phyloP scores from a whole-genome alignment of 2,329 filamentous ascomycete species.

The Byssoonygena ceratinophila region DNA sequence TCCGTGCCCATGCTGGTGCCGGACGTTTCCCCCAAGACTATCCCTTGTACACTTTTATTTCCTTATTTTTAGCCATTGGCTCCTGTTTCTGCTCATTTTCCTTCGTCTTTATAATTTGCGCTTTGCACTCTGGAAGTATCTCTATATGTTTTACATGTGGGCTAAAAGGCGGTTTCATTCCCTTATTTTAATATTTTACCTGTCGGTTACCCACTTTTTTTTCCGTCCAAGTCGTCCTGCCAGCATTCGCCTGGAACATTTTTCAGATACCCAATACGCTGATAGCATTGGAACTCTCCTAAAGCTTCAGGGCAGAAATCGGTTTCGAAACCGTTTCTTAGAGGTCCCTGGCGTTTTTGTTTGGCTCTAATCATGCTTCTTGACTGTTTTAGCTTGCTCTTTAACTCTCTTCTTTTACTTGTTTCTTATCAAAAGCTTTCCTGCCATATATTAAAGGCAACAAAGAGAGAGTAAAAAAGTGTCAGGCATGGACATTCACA shows the following conservation, averaged over 20 bases:
- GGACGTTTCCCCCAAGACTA: background rate
- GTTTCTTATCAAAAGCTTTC: background rate
- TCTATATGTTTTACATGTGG: background rate
- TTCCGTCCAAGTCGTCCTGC: background rate
- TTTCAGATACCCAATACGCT: constrained; percentile 1
- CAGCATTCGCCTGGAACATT: background rate
- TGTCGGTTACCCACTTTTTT: background rate
- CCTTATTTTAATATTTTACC: background rate
- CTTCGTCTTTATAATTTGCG: constrained; percentile 2
- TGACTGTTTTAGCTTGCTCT: background rate
- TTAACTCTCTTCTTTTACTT: background rate
- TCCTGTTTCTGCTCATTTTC: background rate
- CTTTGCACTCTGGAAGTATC: background rate
- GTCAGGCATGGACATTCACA: background rate
- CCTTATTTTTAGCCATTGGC: background rate
- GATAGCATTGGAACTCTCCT: background rate
- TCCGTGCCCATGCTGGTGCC: background rate
- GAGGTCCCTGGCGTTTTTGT: background rate
- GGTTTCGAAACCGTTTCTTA: background rate
- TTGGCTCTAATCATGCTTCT: background rate
- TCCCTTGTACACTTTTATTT: background rate
- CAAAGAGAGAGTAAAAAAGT: no score
- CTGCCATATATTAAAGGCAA: constrained; percentile 2
- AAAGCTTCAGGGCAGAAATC: background rate
- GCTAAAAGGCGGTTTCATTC: background rate